phyloP scores from a whole-genome alignment of 2,329 filamentous ascomycete species.

The Colletotrichum sp. region DNA sequence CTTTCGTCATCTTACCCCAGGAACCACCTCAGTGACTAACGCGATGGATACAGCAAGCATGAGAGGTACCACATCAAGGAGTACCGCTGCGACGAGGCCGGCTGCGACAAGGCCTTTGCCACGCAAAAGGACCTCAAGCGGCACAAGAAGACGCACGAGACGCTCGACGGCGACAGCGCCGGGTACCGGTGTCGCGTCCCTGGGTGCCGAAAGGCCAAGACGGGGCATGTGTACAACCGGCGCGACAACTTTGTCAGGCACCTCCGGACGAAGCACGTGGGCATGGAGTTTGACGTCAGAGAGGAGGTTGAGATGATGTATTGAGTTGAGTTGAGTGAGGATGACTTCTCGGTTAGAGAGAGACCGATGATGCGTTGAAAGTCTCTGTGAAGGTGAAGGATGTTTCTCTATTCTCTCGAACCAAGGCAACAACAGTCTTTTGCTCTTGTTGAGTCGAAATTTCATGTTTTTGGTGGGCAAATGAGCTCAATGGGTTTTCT shows the following conservation, averaged over 20 bases:
- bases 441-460: not conserved
- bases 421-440: not conserved
- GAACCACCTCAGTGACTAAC: not conserved
- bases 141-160: slow-evolving; percentile 24
- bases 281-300: slow-evolving; percentile 15
- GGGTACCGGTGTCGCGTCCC: slow-evolving; percentile 28
- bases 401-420: not conserved
- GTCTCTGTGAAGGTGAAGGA: not conserved
- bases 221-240: slow-evolving; percentile 29
- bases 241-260: slow-evolving; percentile 31
- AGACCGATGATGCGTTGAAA: not conserved
- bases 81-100: slow-evolving; percentile 19
- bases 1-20: not conserved
- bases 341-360: not conserved
- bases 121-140: slow-evolving; percentile 31
- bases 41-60: slow-evolving; percentile 21
- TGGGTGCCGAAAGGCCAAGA: slow-evolving; percentile 29
- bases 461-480: not conserved
- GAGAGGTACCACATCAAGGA: slow-evolving; percentile 28
- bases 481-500: not conserved
- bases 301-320: slow-evolving; percentile 8
- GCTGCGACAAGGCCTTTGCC: slow-evolving; percentile 27
- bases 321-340: not conserved
- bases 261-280: slow-evolving; percentile 26
- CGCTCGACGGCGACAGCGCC: slow-evolving; percentile 19